These are phyloP conservation scores for Penicillium sp. DNA, from an alignment of 2,329 filamentous ascomycete species.

Conservation along the genomic window DNA sequence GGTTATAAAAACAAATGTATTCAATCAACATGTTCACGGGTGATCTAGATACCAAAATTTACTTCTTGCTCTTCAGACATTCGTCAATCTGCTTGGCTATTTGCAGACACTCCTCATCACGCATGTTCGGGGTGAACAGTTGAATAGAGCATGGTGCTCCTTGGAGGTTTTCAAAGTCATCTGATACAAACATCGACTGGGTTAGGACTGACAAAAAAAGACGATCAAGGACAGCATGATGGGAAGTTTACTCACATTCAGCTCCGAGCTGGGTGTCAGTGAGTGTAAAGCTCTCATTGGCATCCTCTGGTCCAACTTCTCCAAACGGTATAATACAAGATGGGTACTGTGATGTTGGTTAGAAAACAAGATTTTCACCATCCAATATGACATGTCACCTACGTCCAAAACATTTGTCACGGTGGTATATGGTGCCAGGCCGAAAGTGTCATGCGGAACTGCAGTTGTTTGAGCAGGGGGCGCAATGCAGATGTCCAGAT, in stretches of 20 bases:
- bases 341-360: slow-evolving; percentile 44
- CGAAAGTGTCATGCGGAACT: slow-evolving; percentile 50
- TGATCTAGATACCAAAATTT: neutral
- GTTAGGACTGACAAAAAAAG: neutral
- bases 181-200: slow-evolving; percentile 2
- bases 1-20: neutral
- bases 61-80: slow-evolving; percentile 18
- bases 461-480: slow-evolving; percentile 53
- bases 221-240: neutral
- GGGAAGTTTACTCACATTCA: slow-evolving; percentile 22
- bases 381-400: slow-evolving; percentile 23
- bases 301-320: slow-evolving; percentile 15
- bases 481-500: slow-evolving; percentile 53
- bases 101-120: slow-evolving; percentile 32
- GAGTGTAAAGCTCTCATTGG: slow-evolving; percentile 8
- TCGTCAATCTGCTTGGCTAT: slow-evolving; percentile 29
- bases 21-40: neutral
- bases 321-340: slow-evolving; percentile 50
- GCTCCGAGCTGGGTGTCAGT: slow-evolving; percentile 16
- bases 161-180: slow-evolving; percentile 27
- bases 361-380: neutral
- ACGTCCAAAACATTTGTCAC: slow-evolving; percentile 55
- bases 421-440: slow-evolving; percentile 43
- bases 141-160: slow-evolving; percentile 32
- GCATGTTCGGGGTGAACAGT: slow-evolving; percentile 28